Evolutionary conservation across 495 filamentous ascomycete species (phyloP).

Genomic region (Penicillium egyptiacum): DNA sequence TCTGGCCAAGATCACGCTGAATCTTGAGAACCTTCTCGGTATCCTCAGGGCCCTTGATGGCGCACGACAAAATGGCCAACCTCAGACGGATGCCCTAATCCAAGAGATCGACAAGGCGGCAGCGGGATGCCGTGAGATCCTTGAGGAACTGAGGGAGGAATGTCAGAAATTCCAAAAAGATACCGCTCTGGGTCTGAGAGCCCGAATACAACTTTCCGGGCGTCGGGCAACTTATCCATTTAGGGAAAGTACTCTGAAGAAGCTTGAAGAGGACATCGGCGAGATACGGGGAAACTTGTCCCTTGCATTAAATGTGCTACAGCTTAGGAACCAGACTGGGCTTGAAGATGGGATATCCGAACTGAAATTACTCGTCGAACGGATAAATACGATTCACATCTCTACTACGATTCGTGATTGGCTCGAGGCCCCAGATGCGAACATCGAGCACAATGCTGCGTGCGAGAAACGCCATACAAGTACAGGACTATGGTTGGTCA

Average conservation of each 20-base stretch:
- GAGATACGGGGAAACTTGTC: slow-evolving; percentile 31
- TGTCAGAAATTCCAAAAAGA: slow-evolving; percentile 24
- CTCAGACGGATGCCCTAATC: slow-evolving; percentile 25
- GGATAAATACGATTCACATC: slow-evolving; percentile 22
- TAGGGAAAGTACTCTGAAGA: slow-evolving; percentile 31
- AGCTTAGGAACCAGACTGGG: slow-evolving; percentile 21
- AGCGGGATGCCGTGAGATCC: slow-evolving; percentile 26
- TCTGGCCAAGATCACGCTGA: slow-evolving; percentile 14
- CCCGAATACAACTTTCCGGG: slow-evolving; percentile 13
- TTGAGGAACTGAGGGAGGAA: slow-evolving; percentile 32
- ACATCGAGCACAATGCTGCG: slow-evolving; percentile 30
- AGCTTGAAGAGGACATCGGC: slow-evolving; percentile 32
- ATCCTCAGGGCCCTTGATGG: slow-evolving; percentile 21
- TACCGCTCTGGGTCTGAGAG: slow-evolving; percentile 11
- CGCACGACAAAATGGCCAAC: slow-evolving; percentile 21
- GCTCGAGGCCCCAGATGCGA: slow-evolving; percentile 33
- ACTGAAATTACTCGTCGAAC: slow-evolving; percentile 15
- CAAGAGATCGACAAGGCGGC: slow-evolving; percentile 23
- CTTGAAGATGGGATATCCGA: slow-evolving; percentile 22
- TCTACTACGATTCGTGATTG: slow-evolving; percentile 29
- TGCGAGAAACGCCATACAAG: slow-evolving; percentile 25
- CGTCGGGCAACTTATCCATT: slow-evolving; percentile 34
- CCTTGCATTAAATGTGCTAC: slow-evolving; percentile 29
- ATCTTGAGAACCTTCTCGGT: slow-evolving; percentile 20
- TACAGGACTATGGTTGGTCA: slow-evolving; percentile 37